Conservation (phyloP, 805 yeast species). For the Cyberlindnera saturnus region DNA sequence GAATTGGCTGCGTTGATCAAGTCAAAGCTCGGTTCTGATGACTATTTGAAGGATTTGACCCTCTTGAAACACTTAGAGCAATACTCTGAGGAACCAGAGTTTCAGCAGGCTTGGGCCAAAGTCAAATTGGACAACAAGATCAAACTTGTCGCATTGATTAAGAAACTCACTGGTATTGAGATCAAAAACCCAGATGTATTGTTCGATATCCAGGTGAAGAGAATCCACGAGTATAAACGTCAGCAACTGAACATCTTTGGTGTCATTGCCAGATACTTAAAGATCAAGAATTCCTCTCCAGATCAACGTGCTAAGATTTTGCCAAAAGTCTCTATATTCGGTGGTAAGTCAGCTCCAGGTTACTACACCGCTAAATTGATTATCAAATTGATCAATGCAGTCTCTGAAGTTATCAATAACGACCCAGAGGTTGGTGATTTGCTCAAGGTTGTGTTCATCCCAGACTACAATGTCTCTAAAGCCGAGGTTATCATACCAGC, state of each 20-base stretch:
- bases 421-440: slow-evolving; percentile 70
- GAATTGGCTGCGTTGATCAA: slow-evolving; percentile 67
- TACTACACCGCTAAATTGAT: slow-evolving; percentile 91
- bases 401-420: slow-evolving; percentile 71
- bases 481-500: slow-evolving; percentile 91
- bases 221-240: slow-evolving; percentile 94
- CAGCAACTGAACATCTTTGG: slow-evolving; percentile 92
- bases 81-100: slow-evolving; percentile 60
- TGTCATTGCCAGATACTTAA: slow-evolving; percentile 74
- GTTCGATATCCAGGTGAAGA: slow-evolving; percentile 89
- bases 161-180: slow-evolving; percentile 47
- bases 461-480: slow-evolving; percentile 90
- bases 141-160: slow-evolving; percentile 60
- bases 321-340: slow-evolving; percentile 78
- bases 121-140: slow-evolving; percentile 68
- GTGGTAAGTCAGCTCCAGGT: slow-evolving; percentile 98
- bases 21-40: slow-evolving; percentile 62
- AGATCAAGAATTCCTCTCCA: slow-evolving; percentile 60
- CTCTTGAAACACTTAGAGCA: slow-evolving; percentile 60
- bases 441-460: slow-evolving; percentile 81
- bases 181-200: slow-evolving; percentile 66
- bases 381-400: slow-evolving; percentile 79
- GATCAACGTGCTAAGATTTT: slow-evolving; percentile 54
- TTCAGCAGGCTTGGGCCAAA: slow-evolving; percentile 63
- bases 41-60: slow-evolving; percentile 62